Evolutionary conservation across 257 asterid species (phyloP).

Genomic region (Solanum piurae): DNA sequence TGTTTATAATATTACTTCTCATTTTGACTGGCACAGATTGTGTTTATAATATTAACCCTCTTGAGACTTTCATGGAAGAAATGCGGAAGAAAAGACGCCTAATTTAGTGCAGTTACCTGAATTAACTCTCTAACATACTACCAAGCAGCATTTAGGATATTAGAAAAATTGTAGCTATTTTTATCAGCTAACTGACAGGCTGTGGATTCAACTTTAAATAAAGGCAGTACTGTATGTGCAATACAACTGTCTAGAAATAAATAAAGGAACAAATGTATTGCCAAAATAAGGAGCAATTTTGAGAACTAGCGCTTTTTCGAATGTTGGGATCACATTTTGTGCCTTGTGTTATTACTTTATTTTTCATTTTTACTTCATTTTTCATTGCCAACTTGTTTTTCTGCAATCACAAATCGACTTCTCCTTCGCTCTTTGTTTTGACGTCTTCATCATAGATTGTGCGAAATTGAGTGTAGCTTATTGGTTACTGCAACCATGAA

Average conservation of each 20-base stretch:
- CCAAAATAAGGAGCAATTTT: neutral
- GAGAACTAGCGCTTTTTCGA: neutral
- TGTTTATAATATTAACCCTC: neutral
- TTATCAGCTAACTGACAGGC: neutral
- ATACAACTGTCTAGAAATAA: neutral
- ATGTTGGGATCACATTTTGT: neutral
- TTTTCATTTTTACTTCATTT: neutral
- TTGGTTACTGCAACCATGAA: neutral
- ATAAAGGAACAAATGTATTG: neutral
- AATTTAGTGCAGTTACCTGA: neutral
- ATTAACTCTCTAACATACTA: neutral
- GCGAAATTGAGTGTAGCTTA: neutral
- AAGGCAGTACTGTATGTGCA: neutral
- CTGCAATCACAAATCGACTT: neutral
- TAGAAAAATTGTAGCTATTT: neutral
- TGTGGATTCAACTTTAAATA: neutral
- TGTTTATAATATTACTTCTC: neutral
- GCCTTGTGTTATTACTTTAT: neutral
- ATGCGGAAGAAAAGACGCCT: neutral
- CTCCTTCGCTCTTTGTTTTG: neutral
- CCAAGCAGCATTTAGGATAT: neutral
- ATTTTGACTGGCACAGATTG: neutral
- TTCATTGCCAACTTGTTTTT: neutral
- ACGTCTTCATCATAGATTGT: neutral
- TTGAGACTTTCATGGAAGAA: neutral